phyloP scores from a whole-genome alignment of 352 stramenopile genomes.

The Vaucheria bursata region DNA sequence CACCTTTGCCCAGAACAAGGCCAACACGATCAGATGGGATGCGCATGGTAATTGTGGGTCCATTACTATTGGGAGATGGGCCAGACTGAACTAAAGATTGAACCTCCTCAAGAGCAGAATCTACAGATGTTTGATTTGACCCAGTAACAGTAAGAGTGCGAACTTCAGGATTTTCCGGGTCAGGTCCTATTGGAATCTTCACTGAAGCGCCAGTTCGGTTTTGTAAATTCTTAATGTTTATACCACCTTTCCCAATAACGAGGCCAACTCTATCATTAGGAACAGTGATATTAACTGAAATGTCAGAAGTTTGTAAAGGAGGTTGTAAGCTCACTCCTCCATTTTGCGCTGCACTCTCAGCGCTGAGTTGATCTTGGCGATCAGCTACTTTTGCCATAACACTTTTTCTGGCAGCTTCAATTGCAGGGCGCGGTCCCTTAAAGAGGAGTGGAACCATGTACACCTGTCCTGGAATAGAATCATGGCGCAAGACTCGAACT shows the following conservation, averaged over 20 bases:
- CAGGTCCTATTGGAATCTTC: constrained; percentile 81
- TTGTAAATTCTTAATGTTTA: constrained; percentile 76
- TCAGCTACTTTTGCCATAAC: constrained; percentile 38
- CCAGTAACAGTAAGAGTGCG: constrained; percentile 88
- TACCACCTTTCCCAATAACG: constrained; percentile 91
- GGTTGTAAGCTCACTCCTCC: constrained; percentile 10
- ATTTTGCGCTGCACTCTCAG: constrained; percentile 13
- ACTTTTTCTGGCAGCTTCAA: constrained; percentile 25
- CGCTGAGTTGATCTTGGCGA: constrained; percentile 29
- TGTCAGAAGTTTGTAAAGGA: constrained; percentile 20
- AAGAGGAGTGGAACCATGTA: constrained; percentile 37
- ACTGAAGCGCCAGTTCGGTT: constrained; percentile 85
- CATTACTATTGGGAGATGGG: background rate
- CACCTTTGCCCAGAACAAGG: constrained; percentile 92
- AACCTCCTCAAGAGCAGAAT: constrained; percentile 37
- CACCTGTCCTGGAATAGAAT: no score
- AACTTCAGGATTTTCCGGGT: constrained; percentile 76
- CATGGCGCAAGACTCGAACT: no score
- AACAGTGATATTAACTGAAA: constrained; percentile 12
- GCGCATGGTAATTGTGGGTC: background rate
- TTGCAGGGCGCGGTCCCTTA: constrained; percentile 38
- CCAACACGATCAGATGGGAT: constrained; percentile 60
- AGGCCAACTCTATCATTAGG: constrained; percentile 94
- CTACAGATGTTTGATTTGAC: constrained; percentile 50
- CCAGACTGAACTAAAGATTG: constrained; percentile 8